Evolutionary conservation across 208 protist genomes (phyloP).

Genomic region (Acanthamoeba sp.): DNA sequence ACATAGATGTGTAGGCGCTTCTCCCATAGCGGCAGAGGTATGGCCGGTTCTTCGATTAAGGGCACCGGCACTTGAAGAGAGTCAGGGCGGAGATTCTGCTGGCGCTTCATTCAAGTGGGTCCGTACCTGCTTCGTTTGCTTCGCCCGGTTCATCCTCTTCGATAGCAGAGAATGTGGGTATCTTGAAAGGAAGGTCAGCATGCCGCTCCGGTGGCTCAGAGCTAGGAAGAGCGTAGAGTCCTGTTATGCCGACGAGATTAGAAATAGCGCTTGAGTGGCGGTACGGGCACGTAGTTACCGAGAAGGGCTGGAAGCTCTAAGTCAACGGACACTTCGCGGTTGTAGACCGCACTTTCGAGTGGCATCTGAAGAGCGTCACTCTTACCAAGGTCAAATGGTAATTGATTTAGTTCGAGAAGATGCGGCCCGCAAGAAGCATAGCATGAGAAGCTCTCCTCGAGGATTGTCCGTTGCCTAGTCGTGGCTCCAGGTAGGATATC

Average conservation of each 20-base stretch:
- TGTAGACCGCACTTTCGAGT: too few relatives aligned
- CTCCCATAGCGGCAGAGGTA: too few relatives aligned
- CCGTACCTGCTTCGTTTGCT: neutral
- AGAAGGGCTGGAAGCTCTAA: neutral
- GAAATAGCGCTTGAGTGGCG: too few relatives aligned
- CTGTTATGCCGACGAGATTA: too few relatives aligned
- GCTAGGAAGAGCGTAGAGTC: neutral
- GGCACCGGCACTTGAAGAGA: too few relatives aligned
- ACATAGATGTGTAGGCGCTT: neutral
- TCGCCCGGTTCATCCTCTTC: neutral
- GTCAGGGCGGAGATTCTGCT: too few relatives aligned
- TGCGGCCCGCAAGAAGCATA: neutral
- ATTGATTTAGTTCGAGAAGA: neutral
- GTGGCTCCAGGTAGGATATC: neutral
- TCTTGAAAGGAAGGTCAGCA: neutral
- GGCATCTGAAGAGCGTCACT: neutral
- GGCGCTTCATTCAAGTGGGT: too few relatives aligned
- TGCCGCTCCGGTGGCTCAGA: neutral
- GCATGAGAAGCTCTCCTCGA: neutral
- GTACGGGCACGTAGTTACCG: neutral
- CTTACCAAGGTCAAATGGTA: neutral
- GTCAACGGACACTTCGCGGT: neutral
- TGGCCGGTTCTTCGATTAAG: too few relatives aligned
- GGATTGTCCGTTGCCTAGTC: neutral
- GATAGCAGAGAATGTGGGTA: neutral